Evolutionary conservation across 192 early-diverging fungal species (phyloP), one percentile per base, ranked within the genome.

Genomic region (Chytriomyces hyalinus): DNA sequence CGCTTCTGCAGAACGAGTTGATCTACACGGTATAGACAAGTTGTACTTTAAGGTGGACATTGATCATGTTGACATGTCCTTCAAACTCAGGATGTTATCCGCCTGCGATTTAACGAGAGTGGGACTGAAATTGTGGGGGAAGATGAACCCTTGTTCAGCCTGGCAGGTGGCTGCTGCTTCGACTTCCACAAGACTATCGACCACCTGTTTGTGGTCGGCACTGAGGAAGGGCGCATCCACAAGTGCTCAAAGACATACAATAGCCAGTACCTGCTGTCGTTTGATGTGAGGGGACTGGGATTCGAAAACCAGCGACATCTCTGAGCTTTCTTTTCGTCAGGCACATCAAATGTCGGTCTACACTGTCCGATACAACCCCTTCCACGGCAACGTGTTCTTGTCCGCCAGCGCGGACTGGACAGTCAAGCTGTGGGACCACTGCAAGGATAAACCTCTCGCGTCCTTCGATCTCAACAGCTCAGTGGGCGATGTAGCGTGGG

Each of bases 311-410:
- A 4, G 50, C 13, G 4, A 59, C 11, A 0, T 2, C 13, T 15
- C 13, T 66, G 0, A 47, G 20, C n/a, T 17, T 36, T 48, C 15
- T 46, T 64, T 8, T 22, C 26, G 50, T 6, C 48, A 90, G 88
- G 89, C 87, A 8, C 89, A 90, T 71, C 83, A 86, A 81, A 90
- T 90, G 89, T 83, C 85, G 8, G 84, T 90, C 7, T 90, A 90
- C 75, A 80, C 82, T 13, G 87, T 90, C 10, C 83, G 83, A 36
- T 90, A 88, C 78, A 90, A 90, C 75, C 80, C 77, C 9, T 90
- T 90, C 87, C 78, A 84, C 61, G 70, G 78, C 43, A 83, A 81
- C 65, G 74, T 86, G 49, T 90, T 90, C 69, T 73, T 90, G 17
- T 88, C 89, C 20, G 86, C 86, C 3, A 81, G 79, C 15, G 84